Percentiles rank a stretch among this genome's conserved stretches.
phyloP scores from a whole-genome alignment of 306 rosid species.

The Abrus precatorius region DNA sequence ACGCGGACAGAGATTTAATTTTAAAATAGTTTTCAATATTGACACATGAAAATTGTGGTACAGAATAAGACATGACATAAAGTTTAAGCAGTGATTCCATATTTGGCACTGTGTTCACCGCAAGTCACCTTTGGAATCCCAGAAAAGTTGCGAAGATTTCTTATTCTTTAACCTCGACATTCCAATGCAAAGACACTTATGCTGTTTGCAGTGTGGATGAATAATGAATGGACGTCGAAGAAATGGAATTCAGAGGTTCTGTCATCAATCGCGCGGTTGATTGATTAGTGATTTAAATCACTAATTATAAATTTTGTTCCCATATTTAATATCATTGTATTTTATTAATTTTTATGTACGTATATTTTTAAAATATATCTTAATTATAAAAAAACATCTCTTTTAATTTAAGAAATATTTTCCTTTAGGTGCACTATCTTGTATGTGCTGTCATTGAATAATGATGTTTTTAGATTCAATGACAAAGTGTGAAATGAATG shows the following conservation, averaged over 20 bases:
- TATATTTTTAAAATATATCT: too few relatives aligned
- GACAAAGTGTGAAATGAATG: too few relatives aligned
- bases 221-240: not conserved
- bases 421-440: too few relatives aligned
- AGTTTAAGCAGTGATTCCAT: constrained; percentile 1
- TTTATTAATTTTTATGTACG: too few relatives aligned
- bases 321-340: too few relatives aligned
- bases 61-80: constrained; percentile 8
- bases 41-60: constrained; percentile 32
- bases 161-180: constrained; percentile 17
- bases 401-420: too few relatives aligned
- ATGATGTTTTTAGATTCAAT: too few relatives aligned
- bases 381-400: too few relatives aligned
- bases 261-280: not conserved
- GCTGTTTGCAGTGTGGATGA: not conserved
- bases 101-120: not conserved
- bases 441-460: too few relatives aligned
- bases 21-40: not conserved
- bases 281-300: too few relatives aligned
- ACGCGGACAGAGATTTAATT: constrained; percentile 17
- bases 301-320: too few relatives aligned
- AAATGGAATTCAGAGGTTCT: not conserved
- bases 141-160: constrained; percentile 11
- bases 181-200: not conserved
- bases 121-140: constrained; percentile 8